A percentile compares a stretch with the other conserved stretches of the same genome.
These are phyloP conservation scores for Carpinus viminea DNA, from an alignment of 306 rosid genomes.

Conservation along the genomic window DNA sequence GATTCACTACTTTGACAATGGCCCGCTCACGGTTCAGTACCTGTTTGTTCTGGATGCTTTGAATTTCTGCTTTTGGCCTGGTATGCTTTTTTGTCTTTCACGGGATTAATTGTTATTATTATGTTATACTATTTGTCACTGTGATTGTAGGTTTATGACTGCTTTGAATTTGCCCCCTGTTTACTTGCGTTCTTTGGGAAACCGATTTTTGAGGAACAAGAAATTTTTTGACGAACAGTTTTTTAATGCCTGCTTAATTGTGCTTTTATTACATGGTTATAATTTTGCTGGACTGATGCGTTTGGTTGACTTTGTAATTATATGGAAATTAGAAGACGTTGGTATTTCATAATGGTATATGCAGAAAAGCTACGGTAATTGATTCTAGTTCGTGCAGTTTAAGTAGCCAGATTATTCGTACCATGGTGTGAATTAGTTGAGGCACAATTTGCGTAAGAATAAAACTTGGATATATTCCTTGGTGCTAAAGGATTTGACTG, in stretches of 20 bases:
- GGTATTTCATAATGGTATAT: background rate
- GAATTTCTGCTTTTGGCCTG: conserved; percentile 99
- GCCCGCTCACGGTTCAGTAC: conserved; percentile 93
- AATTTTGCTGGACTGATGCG: background rate
- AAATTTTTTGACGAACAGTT: background rate
- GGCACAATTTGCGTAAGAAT: background rate
- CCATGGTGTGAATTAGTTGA: background rate
- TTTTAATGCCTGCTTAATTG: background rate
- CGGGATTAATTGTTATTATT: background rate
- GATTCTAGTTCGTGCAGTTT: background rate
- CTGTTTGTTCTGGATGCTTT: conserved; percentile 83
- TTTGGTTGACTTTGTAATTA: background rate
- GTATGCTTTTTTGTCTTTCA: conserved; percentile 29
- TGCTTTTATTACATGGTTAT: background rate
- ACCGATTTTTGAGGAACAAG: background rate
- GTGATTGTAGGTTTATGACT: background rate
- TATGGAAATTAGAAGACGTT: background rate
- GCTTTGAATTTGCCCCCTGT: background rate
- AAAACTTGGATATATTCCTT: background rate
- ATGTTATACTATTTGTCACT: too few relatives aligned
- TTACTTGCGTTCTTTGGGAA: background rate
- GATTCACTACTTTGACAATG: conserved; percentile 91
- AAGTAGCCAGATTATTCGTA: conserved; percentile 2
- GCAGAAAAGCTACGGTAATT: background rate
- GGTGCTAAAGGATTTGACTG: background rate